Evolutionary conservation across 768 basidiomycete genomes (phyloP), one percentile per base, ranked within the genome.

Genomic region (Pluteus cervinus): DNA sequence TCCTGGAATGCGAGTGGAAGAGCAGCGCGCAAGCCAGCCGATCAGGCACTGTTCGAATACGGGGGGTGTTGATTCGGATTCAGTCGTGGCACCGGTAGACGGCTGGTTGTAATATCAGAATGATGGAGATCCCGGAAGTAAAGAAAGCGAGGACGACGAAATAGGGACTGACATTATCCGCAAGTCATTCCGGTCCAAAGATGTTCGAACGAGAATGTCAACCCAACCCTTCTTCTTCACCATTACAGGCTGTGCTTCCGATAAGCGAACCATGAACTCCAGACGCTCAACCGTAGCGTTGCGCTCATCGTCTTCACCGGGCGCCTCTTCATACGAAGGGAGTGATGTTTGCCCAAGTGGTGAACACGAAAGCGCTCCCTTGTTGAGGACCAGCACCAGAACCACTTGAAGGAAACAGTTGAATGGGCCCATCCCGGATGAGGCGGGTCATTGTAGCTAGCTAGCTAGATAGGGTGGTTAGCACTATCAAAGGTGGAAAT

Each of bases 21-120:
- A 1, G 90, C 74, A 1, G 75, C 63, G 39, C 79, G 69, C 0
- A 89, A 87, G 4, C 85, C 86, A 29, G 90, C 61, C 0, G 86
- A 84, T 55, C 80, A 80, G 7, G 89, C 84, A 71, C 44, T 91
- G 86, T 47, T 93, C 90, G 42, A 86, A 88, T 18, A 83, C 67
- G 23, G 78, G 78, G 1, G 81, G 83, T 26, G 81, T 79, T 1
- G 63, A 69, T 30, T 84, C 81, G 18, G 66, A 68, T 29, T 73
- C 69, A 0, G 73, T 62, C 5, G 85, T 71, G 44, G 71, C 76
- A 41, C 66, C 73, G 4, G 75, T 65, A 2, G 81, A 76, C 5
- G 80, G 81, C 80, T 86, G 49, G 25, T 44, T n/a, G n/a, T n/a
- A 34, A 15, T 33, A 39, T 22, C 24, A 4, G 7, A 40, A 24